phyloP scores from a whole-genome alignment of 441 rosid species.

The Erysimum cheiri region DNA sequence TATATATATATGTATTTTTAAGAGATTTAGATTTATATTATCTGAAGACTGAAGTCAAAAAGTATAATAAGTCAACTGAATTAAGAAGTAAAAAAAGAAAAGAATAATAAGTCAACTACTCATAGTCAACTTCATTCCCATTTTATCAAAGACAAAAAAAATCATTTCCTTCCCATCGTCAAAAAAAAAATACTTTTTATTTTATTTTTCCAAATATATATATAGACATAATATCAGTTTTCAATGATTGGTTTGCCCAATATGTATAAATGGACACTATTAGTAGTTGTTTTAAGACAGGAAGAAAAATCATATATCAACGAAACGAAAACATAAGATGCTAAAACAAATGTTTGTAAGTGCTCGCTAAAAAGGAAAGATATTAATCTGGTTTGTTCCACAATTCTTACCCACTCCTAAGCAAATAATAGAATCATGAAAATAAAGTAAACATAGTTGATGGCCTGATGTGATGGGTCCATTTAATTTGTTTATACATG shows the following conservation, averaged over 20 bases:
- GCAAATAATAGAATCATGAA: conserved; percentile 23
- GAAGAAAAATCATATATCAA: conserved; percentile 1
- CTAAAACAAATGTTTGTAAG: too few species aligned
- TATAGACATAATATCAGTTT: neutral
- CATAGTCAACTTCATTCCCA: conserved; percentile 14
- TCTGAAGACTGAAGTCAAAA: conserved; percentile 9
- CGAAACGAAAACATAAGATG: conserved; percentile 7
- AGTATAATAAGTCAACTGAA: neutral
- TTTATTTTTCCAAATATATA: neutral
- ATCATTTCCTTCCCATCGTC: too few species aligned
- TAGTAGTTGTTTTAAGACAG: neutral
- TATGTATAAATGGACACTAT: neutral
- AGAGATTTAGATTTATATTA: neutral
- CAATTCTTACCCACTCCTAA: conserved; percentile 13
- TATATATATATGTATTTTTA: too few species aligned
- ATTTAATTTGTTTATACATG: conserved; percentile 12
- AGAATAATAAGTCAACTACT: conserved; percentile 18
- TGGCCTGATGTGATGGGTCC: conserved; percentile 37
- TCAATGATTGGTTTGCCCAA: conserved; percentile 26
- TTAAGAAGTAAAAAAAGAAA: neutral
- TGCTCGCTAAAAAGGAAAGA: too few species aligned
- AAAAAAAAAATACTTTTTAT: too few species aligned
- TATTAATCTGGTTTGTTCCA: conserved; percentile 10
- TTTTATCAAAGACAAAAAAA: too few species aligned
- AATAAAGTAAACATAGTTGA: conserved; percentile 27